A percentile compares a stretch with the other conserved stretches of the same genome.
These are phyloP conservation scores for Ochetophila trinervis DNA, from an alignment of 306 rosid species.

Conservation along the genomic window DNA sequence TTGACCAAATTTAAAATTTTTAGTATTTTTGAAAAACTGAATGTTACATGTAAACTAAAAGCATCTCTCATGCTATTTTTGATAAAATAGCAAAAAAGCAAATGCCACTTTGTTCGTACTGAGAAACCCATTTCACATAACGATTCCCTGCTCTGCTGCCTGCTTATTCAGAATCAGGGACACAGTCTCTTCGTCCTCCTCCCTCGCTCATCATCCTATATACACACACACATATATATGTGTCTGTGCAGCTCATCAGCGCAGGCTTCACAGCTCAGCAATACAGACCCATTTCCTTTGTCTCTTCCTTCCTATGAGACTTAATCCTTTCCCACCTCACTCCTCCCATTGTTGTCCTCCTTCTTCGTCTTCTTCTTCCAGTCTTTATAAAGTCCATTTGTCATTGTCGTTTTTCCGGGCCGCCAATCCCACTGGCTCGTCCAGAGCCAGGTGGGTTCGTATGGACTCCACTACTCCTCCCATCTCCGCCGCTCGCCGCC, in stretches of 20 bases:
- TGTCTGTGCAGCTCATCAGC: conserved; percentile 15
- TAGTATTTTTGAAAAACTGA: too few species aligned
- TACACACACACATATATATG: background rate
- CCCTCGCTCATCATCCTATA: background rate
- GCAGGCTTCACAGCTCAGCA: conserved; percentile 28
- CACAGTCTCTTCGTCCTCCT: background rate
- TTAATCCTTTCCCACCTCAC: conserved; percentile 32
- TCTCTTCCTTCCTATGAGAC: conserved; percentile 36
- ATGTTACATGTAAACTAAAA: too few species aligned
- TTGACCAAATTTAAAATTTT: too few species aligned
- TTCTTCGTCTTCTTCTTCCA: background rate
- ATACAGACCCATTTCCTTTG: background rate
- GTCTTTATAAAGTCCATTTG: background rate
- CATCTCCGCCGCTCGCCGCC: conserved; percentile 22
- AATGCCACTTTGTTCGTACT: too few species aligned
- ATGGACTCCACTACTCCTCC: conserved; percentile 36
- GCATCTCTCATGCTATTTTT: too few species aligned
- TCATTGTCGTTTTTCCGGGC: background rate
- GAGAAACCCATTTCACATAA: too few species aligned
- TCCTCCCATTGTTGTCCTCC: conserved; percentile 9
- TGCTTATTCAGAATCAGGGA: too few species aligned
- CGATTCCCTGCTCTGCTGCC: too few species aligned
- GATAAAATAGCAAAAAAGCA: too few species aligned
- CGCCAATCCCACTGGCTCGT: background rate
- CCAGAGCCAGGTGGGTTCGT: conserved; percentile 30